Evolutionary conservation across 371 early-diverging fungal genomes (phyloP).

Genomic region (Mucor lusitanicus): DNA sequence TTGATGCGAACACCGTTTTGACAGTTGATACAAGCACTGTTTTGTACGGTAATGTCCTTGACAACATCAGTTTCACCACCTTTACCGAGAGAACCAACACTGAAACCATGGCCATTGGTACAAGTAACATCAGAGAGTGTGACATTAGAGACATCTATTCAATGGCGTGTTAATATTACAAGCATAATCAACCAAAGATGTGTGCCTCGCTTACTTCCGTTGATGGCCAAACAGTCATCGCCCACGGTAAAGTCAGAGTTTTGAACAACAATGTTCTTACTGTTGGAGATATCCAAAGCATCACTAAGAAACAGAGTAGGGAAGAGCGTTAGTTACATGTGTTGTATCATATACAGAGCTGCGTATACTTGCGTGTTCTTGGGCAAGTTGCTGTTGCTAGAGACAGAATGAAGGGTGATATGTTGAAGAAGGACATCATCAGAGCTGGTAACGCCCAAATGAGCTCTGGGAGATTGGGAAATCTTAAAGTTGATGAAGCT

Average conservation of each 20-base stretch:
- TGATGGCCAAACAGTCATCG: slow-evolving; percentile 40
- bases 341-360: background rate
- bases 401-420: slow-evolving; percentile 29
- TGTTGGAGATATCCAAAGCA: slow-evolving; percentile 35
- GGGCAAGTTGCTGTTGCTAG: slow-evolving; percentile 17
- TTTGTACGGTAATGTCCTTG: slow-evolving; percentile 20
- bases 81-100: slow-evolving; percentile 40
- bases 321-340: background rate
- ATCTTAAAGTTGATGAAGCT: slow-evolving; percentile 34
- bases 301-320: slow-evolving; percentile 6
- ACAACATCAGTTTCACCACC: slow-evolving; percentile 29
- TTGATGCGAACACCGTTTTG: slow-evolving; percentile 45
- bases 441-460: slow-evolving; percentile 30
- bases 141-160: slow-evolving; percentile 22
- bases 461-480: slow-evolving; percentile 32
- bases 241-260: slow-evolving; percentile 24
- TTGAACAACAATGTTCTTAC: slow-evolving; percentile 24
- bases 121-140: slow-evolving; percentile 28
- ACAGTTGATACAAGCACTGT: slow-evolving; percentile 33
- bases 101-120: slow-evolving; percentile 36
- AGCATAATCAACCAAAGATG: background rate
- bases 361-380: slow-evolving; percentile 23
- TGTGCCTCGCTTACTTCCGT: slow-evolving; percentile 16
- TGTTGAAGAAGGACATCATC: slow-evolving; percentile 28
- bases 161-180: background rate